A percentile compares a stretch with the other conserved stretches of the same genome.
Conservation (phyloP, 2,329 filamentous ascomycete species). For the Aspergillus sp. region DNA sequence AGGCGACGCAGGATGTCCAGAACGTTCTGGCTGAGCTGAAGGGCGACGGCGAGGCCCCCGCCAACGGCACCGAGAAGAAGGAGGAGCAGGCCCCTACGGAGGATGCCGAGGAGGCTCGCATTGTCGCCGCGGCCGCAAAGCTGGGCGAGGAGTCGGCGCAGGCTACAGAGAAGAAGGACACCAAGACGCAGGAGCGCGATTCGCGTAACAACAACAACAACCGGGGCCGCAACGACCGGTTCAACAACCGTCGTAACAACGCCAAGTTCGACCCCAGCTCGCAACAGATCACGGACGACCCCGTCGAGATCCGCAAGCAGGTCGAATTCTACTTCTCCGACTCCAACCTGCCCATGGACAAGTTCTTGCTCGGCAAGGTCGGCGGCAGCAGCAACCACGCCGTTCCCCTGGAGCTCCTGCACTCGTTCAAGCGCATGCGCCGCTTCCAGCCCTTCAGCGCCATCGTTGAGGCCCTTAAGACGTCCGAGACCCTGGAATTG, state of each 20-base stretch:
- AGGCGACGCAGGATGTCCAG: slow-evolving; percentile 48
- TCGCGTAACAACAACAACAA: slow-evolving; percentile 20
- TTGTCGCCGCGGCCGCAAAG: slow-evolving; percentile 38
- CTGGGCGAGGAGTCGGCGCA: slow-evolving; percentile 40
- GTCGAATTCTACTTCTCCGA: slow-evolving; percentile 97
- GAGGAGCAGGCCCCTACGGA: slow-evolving; percentile 24
- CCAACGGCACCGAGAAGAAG: slow-evolving; percentile 19
- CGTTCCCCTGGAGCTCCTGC: slow-evolving; percentile 73
- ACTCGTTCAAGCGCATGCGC: slow-evolving; percentile 92
- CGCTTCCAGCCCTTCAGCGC: slow-evolving; percentile 86
- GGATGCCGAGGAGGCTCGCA: slow-evolving; percentile 38
- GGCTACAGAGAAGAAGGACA: slow-evolving; percentile 32
- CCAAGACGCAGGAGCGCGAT: slow-evolving; percentile 25
- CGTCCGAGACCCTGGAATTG: slow-evolving; percentile 71
- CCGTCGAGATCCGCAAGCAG: slow-evolving; percentile 79
- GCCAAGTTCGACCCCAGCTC: slow-evolving; percentile 69
- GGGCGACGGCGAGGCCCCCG: slow-evolving; percentile 26
- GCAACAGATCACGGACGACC: slow-evolving; percentile 71
- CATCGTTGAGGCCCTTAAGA: slow-evolving; percentile 78
- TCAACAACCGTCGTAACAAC: slow-evolving; percentile 50
- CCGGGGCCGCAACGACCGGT: slow-evolving; percentile 27
- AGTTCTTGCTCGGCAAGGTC: slow-evolving; percentile 77
- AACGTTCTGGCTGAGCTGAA: slow-evolving; percentile 47
- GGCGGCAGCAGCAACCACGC: slow-evolving; percentile 72
- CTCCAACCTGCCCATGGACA: slow-evolving; percentile 84